Evolutionary conservation across 371 early-diverging fungal genomes (phyloP).

Genomic region (Apophysomyces ossiformis): DNA sequence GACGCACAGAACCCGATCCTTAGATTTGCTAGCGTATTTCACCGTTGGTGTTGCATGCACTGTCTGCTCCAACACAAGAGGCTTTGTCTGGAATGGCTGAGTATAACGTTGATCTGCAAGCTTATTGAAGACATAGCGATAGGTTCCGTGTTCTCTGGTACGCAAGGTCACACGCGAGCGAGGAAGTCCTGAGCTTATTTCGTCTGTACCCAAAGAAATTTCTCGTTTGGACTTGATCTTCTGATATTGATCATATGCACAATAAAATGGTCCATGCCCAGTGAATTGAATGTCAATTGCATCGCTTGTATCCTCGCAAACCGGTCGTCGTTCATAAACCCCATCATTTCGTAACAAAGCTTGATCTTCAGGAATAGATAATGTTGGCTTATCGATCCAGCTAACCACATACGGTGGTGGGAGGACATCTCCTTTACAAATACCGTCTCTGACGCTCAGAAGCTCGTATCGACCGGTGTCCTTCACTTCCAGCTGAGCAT

Average conservation of each 20-base stretch:
- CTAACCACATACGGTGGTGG: slow-evolving; percentile 35
- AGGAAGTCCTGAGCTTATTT: slow-evolving; percentile 37
- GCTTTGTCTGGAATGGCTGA: slow-evolving; percentile 24
- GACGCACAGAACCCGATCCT: slow-evolving; percentile 47
- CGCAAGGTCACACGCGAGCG: slow-evolving; percentile 41
- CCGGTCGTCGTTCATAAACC: slow-evolving; percentile 41
- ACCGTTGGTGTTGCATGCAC: slow-evolving; percentile 49
- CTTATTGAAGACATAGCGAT: slow-evolving; percentile 47
- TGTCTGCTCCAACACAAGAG: slow-evolving; percentile 41
- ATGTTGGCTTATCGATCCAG: slow-evolving; percentile 46
- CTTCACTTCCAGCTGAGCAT: slow-evolving; percentile 41
- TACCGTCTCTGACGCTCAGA: slow-evolving; percentile 45
- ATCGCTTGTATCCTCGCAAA: slow-evolving; percentile 52
- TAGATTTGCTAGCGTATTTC: slow-evolving; percentile 25
- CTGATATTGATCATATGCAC: slow-evolving; percentile 34
- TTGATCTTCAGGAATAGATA: slow-evolving; percentile 39
- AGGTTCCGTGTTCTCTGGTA: slow-evolving; percentile 43
- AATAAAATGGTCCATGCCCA: slow-evolving; percentile 45
- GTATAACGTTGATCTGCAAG: slow-evolving; percentile 54
- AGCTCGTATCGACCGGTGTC: slow-evolving; percentile 49
- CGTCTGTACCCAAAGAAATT: slow-evolving; percentile 25
- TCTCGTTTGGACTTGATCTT: slow-evolving; percentile 14
- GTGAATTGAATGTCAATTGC: slow-evolving; percentile 40
- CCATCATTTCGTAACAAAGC: slow-evolving; percentile 18
- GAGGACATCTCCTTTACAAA: slow-evolving; percentile 50